Conservation (phyloP, 2,329 filamentous ascomycete genomes). For the Aureobasidium sp. region DNA sequence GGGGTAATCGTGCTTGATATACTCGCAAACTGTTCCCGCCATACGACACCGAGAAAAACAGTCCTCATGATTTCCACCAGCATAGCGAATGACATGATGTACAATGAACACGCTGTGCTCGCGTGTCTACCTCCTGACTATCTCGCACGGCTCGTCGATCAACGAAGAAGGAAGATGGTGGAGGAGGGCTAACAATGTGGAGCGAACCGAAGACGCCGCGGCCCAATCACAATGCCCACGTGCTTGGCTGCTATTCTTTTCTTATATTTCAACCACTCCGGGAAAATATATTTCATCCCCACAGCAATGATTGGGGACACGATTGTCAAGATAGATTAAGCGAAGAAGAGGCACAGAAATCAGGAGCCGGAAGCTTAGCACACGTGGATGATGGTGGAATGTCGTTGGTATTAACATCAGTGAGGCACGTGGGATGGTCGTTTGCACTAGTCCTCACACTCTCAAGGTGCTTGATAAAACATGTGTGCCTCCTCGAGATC, state of each 20-base stretch:
- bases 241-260: neutral
- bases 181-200: neutral
- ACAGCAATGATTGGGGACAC: neutral
- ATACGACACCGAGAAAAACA: neutral
- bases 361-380: neutral
- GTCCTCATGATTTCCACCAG: neutral
- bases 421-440: neutral
- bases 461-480: no score
- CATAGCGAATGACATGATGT: conserved; percentile 13
- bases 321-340: neutral
- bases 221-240: conserved; percentile 9
- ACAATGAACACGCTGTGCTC: conserved; percentile 3
- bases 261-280: neutral
- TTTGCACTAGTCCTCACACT: no score
- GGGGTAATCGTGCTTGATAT: neutral
- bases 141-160: neutral
- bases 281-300: neutral
- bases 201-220: neutral
- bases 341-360: neutral
- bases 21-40: neutral
- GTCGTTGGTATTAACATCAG: neutral
- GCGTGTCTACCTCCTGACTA: conserved; percentile 6
- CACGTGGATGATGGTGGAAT: neutral
- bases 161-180: neutral
- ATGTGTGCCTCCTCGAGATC: neutral